These are phyloP conservation scores for Phytophthora multivora DNA, from an alignment of 352 stramenopile genomes.

Conservation along the genomic window DNA sequence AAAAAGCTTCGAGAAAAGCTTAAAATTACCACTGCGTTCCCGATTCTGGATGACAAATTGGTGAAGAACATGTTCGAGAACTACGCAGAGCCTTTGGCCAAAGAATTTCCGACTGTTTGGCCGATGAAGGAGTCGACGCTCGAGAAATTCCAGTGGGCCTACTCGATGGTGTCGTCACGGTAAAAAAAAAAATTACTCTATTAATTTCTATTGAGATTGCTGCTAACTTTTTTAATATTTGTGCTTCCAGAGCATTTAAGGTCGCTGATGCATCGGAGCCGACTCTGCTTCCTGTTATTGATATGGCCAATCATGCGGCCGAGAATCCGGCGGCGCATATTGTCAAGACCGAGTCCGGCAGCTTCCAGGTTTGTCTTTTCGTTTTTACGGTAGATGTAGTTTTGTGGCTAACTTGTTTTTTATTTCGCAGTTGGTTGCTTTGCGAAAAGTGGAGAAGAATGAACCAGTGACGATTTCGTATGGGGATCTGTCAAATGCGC, in stretches of 20 bases:
- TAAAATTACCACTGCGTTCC: conserved; percentile 53
- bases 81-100: conserved; percentile 41
- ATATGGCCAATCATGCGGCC: conserved; percentile 77
- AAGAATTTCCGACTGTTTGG: conserved; percentile 52
- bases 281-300: conserved; percentile 73
- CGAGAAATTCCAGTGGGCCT: conserved; percentile 66
- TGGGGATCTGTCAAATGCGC: conserved; percentile 69
- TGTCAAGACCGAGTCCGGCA: conserved; percentile 40
- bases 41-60: conserved; percentile 59
- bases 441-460: conserved; percentile 46
- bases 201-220: not conserved
- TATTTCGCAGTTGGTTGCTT: conserved; percentile 44
- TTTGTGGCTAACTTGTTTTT: conserved; percentile 6
- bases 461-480: conserved; percentile 76
- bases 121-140: conserved; percentile 34
- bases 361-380: conserved; percentile 47
- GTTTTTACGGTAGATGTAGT: not conserved
- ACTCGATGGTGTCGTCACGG: conserved; percentile 72
- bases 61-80: conserved; percentile 54
- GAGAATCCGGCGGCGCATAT: conserved; percentile 53
- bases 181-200: conserved; percentile 10
- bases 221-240: not conserved
- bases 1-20: conserved; percentile 34
- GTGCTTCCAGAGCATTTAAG: conserved; percentile 49
- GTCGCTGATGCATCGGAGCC: conserved; percentile 42